phyloP scores from a whole-genome alignment of 371 early-diverging fungal genomes.

The Circinella umbellata region DNA sequence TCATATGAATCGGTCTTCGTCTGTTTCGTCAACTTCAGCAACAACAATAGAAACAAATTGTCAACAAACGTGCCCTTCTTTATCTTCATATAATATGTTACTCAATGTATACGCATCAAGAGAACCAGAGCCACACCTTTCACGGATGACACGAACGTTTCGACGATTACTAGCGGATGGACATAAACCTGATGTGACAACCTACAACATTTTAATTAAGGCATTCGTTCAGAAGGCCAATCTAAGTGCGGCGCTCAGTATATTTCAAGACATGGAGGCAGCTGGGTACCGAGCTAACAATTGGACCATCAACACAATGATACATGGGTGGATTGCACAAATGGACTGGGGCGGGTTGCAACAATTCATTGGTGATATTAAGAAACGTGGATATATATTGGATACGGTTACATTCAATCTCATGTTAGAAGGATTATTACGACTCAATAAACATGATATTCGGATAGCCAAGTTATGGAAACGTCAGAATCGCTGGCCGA shows the following conservation, averaged over 20 bases:
- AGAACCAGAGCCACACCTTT: conserved; percentile 36
- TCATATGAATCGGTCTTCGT: conserved; percentile 26
- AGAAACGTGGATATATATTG: conserved; percentile 3
- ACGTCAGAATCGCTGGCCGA: conserved; percentile 20
- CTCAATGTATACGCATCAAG: conserved; percentile 74
- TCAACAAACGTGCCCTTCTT: conserved; percentile 45
- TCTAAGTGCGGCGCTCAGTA: conserved; percentile 42
- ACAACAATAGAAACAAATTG: not conserved
- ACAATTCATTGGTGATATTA: conserved; percentile 22
- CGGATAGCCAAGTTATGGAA: conserved; percentile 16
- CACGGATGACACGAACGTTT: conserved; percentile 27
- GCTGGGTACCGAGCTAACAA: conserved; percentile 29
- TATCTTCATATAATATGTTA: conserved; percentile 72
- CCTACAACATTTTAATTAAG: conserved; percentile 82
- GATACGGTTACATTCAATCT: conserved; percentile 46
- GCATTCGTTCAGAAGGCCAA: conserved; percentile 71
- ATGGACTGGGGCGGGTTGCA: conserved; percentile 36
- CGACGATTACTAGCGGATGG: conserved; percentile 45
- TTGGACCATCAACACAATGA: conserved; percentile 36
- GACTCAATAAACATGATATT: conserved; percentile 26
- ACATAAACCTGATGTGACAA: conserved; percentile 70
- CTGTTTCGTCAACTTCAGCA: too few species aligned
- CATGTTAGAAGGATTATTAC: conserved; percentile 41
- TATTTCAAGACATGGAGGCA: conserved; percentile 31
- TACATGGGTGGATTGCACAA: conserved; percentile 39